These are phyloP conservation scores for Dimargaris cristalligena DNA, from an alignment of 192 early-diverging fungal genomes.

Conservation along the genomic window DNA sequence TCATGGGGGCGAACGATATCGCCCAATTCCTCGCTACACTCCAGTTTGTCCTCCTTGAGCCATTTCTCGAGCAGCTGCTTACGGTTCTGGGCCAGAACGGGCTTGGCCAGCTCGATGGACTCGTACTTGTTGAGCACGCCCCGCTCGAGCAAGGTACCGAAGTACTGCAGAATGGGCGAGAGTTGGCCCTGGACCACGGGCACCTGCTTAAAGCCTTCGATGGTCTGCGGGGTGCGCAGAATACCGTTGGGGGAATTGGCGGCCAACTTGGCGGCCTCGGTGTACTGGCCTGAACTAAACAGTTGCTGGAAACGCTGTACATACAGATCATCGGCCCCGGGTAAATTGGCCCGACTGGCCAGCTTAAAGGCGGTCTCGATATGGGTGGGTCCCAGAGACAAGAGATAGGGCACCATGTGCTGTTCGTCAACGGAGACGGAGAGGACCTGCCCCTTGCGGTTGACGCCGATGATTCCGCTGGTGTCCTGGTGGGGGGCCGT, in stretches of 20 bases:
- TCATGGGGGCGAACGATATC: constrained; percentile 92
- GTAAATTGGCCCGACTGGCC: constrained; percentile 75
- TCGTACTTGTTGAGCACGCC: constrained; percentile 89
- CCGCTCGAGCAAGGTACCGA: constrained; percentile 88
- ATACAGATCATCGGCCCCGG: constrained; percentile 87
- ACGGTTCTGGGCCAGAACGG: constrained; percentile 74
- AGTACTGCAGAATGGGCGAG: constrained; percentile 93
- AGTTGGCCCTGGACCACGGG: constrained; percentile 58
- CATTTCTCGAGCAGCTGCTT: constrained; percentile 94
- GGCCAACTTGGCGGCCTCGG: constrained; percentile 87
- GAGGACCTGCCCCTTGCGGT: constrained; percentile 89
- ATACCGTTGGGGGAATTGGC: constrained; percentile 90
- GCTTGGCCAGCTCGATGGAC: constrained; percentile 81
- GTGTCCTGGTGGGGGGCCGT: constrained; percentile 75
- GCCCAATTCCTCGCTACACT: constrained; percentile 95
- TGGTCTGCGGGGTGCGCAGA: constrained; percentile 82
- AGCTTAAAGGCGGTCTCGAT: constrained; percentile 77
- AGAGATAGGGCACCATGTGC: constrained; percentile 80
- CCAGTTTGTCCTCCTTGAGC: constrained; percentile 97
- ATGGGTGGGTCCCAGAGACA: constrained; percentile 55
- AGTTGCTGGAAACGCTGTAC: constrained; percentile 79
- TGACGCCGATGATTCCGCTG: constrained; percentile 85
- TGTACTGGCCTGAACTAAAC: constrained; percentile 55
- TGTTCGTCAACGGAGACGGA: constrained; percentile 87
- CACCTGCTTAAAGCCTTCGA: constrained; percentile 84